A percentile compares a stretch with the other conserved stretches of the same genome.
These are phyloP conservation scores for Phytophthora palmivora DNA, from an alignment of 352 stramenopile genomes.

Conservation along the genomic window DNA sequence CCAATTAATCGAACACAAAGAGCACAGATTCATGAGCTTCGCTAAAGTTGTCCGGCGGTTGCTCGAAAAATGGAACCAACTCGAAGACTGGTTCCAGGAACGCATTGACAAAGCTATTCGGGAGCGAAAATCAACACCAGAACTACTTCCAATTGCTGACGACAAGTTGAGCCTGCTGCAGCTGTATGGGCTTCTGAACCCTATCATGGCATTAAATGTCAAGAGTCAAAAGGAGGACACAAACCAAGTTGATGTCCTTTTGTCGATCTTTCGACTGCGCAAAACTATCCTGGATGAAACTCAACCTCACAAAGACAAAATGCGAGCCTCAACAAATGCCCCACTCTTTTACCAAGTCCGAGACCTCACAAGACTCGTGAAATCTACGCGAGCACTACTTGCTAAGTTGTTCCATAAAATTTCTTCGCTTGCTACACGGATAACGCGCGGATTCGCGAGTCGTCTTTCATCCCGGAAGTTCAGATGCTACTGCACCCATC, in stretches of 20 bases:
- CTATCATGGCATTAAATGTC: conserved; percentile 8
- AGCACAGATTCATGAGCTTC: too few species aligned
- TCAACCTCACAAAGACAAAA: too few species aligned
- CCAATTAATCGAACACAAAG: too few species aligned
- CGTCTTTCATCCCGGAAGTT: conserved; percentile 12
- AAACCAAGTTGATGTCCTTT: conserved; percentile 16
- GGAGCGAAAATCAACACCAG: too few species aligned
- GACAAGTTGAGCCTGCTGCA: too few species aligned
- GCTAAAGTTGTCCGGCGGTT: too few species aligned
- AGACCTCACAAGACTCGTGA: neutral
- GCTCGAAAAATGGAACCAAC: too few species aligned
- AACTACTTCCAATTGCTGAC: too few species aligned
- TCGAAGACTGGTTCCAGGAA: too few species aligned
- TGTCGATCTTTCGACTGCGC: conserved; percentile 4
- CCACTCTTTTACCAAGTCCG: conserved; percentile 6
- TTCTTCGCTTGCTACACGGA: conserved; percentile 20
- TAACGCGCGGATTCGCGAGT: neutral
- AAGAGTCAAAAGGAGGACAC: conserved; percentile 13
- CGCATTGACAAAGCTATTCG: too few species aligned
- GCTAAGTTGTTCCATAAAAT: conserved; percentile 12
- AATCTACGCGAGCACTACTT: conserved; percentile 1
- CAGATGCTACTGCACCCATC: conserved; percentile 16
- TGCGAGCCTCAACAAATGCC: too few species aligned
- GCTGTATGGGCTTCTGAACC: conserved; percentile 13
- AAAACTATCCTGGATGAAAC: conserved; percentile 11